Conservation (phyloP, 2,329 filamentous ascomycete genomes). For the Hypoxylon sp. region DNA sequence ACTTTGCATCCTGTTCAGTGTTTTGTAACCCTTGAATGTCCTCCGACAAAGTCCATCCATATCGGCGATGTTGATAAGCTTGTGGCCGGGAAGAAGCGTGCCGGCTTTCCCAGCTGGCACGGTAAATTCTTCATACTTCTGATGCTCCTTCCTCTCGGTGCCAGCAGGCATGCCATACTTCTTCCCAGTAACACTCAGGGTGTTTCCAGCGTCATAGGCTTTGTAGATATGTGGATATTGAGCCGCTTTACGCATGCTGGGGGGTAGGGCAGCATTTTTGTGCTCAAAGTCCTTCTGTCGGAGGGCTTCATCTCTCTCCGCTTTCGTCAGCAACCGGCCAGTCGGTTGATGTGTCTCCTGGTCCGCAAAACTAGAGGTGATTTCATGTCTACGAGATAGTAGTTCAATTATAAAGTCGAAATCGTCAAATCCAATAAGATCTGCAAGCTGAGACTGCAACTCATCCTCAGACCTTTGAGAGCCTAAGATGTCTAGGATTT, state of each 20-base stretch:
- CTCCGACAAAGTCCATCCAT: slow-evolving; percentile 87
- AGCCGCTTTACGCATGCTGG: slow-evolving; percentile 75
- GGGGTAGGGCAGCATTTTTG: slow-evolving; percentile 76
- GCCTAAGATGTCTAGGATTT: slow-evolving; percentile 77
- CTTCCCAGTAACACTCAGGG: slow-evolving; percentile 78
- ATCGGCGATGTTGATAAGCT: slow-evolving; percentile 78
- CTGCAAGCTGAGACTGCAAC: slow-evolving; percentile 87
- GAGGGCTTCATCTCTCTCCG: slow-evolving; percentile 81
- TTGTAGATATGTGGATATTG: slow-evolving; percentile 96
- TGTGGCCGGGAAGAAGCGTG: slow-evolving; percentile 74
- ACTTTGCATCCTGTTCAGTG: slow-evolving; percentile 97
- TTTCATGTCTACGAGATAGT: slow-evolving; percentile 77
- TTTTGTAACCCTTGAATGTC: slow-evolving; percentile 95
- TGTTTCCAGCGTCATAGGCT: slow-evolving; percentile 83
- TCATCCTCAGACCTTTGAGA: slow-evolving; percentile 79
- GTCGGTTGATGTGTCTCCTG: slow-evolving; percentile 48
- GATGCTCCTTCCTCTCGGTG: slow-evolving; percentile 72
- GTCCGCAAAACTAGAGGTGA: slow-evolving; percentile 60
- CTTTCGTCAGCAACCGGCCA: slow-evolving; percentile 72
- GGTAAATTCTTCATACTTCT: slow-evolving; percentile 88
- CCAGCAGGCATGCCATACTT: slow-evolving; percentile 85
- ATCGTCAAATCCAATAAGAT: slow-evolving; percentile 92
- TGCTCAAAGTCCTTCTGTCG: slow-evolving; percentile 81
- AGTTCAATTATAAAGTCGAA: slow-evolving; percentile 92
- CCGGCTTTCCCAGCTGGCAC: slow-evolving; percentile 87